These are phyloP conservation scores for Arthroderma sp. DNA, from an alignment of 2,329 filamentous ascomycete species.

Conservation along the genomic window DNA sequence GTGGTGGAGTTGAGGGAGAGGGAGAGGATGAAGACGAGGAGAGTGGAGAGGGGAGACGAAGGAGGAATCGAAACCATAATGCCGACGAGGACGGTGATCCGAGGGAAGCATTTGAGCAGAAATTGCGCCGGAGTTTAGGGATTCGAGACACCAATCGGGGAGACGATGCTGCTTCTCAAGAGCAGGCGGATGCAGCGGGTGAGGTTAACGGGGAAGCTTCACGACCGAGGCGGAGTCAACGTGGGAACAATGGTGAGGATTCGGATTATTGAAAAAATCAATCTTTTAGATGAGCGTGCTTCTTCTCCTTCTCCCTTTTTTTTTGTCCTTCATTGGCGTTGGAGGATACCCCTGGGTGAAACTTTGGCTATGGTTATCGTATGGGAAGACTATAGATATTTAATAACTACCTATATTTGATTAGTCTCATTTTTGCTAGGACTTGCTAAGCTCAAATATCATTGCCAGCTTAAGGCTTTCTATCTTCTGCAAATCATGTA, in stretches of 20 bases:
- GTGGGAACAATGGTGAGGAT: constrained; percentile 3
- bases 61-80: constrained; percentile 37
- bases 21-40: constrained; percentile 11
- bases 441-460: too few relatives aligned
- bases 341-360: too few relatives aligned
- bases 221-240: neutral
- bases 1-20: constrained; percentile 12
- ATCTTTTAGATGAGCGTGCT: too few relatives aligned
- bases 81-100: constrained; percentile 27
- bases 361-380: too few relatives aligned
- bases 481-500: too few relatives aligned
- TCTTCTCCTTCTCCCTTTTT: too few relatives aligned
- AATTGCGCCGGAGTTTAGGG: constrained; percentile 49
- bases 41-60: constrained; percentile 9
- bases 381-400: too few relatives aligned
- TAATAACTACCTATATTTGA: too few relatives aligned
- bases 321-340: too few relatives aligned
- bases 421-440: too few relatives aligned
- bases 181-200: neutral
- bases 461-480: too few relatives aligned
- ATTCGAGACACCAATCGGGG: constrained; percentile 21
- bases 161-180: constrained; percentile 1
- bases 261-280: neutral
- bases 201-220: neutral
- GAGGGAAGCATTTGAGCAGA: constrained; percentile 43